phyloP scores from a whole-genome alignment of 371 early-diverging fungal species.

The Mucor ambiguus region DNA sequence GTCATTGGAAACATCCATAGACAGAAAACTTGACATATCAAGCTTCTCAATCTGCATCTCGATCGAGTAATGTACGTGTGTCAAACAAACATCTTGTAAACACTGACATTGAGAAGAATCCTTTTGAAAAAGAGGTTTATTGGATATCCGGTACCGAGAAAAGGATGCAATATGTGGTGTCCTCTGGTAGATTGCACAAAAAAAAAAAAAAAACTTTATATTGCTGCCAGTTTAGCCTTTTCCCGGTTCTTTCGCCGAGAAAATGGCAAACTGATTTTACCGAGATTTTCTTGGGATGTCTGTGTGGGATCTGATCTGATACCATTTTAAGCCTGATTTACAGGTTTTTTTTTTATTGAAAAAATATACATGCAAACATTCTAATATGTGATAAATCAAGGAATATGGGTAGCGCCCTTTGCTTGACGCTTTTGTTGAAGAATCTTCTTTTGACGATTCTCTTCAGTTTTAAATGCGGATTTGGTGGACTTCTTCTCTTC shows the following conservation, averaged over 20 bases:
- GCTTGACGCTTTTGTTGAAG: constrained; percentile 56
- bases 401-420: constrained; percentile 49
- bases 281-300: neutral
- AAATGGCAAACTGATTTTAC: neutral
- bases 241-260: neutral
- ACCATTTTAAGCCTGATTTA: neutral
- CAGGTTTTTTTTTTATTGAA: neutral
- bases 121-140: neutral
- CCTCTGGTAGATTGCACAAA: neutral
- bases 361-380: neutral
- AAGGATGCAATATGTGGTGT: neutral
- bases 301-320: neutral
- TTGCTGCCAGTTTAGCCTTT: neutral
- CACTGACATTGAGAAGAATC: too few species aligned
- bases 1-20: neutral
- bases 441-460: constrained; percentile 52
- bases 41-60: neutral
- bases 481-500: constrained; percentile 77
- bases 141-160: neutral
- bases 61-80: neutral
- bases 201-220: neutral
- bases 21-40: neutral
- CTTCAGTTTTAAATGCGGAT: constrained; percentile 72
- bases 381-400: constrained; percentile 17
- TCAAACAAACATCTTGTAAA: too few species aligned